These are phyloP conservation scores for Phylloporus arenicola DNA, from an alignment of 768 basidiomycete species.

Conservation along the genomic window DNA sequence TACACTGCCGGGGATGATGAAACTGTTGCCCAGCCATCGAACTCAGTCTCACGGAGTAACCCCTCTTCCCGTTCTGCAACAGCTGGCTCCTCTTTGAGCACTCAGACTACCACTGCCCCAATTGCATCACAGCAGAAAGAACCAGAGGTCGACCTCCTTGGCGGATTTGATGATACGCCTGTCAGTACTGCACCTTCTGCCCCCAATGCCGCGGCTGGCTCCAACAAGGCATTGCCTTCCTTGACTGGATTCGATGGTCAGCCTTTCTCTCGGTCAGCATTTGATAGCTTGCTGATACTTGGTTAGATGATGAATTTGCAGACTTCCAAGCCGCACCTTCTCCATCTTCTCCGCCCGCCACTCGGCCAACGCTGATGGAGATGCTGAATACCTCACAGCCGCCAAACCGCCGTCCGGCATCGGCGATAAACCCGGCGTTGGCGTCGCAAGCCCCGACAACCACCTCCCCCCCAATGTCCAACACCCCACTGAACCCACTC, in stretches of 20 bases:
- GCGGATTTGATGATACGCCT: slow-evolving; percentile 62
- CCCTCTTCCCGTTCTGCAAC: slow-evolving; percentile 27
- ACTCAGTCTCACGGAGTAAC: slow-evolving; percentile 33
- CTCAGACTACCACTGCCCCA: slow-evolving; percentile 25
- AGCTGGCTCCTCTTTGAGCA: slow-evolving; percentile 37
- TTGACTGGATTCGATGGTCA: slow-evolving; percentile 27
- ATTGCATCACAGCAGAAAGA: slow-evolving; percentile 38
- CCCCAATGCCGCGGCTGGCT: slow-evolving; percentile 6
- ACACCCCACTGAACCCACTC: slow-evolving; percentile 19
- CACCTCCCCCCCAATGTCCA: slow-evolving; percentile 25
- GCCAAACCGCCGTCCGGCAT: slow-evolving; percentile 12
- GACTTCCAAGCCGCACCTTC: slow-evolving; percentile 78
- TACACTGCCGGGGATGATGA: slow-evolving; percentile 97
- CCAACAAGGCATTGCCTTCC: slow-evolving; percentile 30
- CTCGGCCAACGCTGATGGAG: slow-evolving; percentile 42
- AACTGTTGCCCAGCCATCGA: slow-evolving; percentile 35
- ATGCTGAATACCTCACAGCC: slow-evolving; percentile 38
- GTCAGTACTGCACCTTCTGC: slow-evolving; percentile 19
- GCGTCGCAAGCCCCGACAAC: slow-evolving; percentile 13
- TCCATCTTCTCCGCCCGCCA: slow-evolving; percentile 31
- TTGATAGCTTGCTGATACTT: slow-evolving; percentile 7
- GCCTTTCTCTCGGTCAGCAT: background rate
- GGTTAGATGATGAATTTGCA: slow-evolving; percentile 73
- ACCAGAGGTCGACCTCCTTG: slow-evolving; percentile 68
- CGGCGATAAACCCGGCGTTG: slow-evolving; percentile 6